Evolutionary conservation across 768 basidiomycete species (phyloP).

Genomic region (Tylopilus felleus): DNA sequence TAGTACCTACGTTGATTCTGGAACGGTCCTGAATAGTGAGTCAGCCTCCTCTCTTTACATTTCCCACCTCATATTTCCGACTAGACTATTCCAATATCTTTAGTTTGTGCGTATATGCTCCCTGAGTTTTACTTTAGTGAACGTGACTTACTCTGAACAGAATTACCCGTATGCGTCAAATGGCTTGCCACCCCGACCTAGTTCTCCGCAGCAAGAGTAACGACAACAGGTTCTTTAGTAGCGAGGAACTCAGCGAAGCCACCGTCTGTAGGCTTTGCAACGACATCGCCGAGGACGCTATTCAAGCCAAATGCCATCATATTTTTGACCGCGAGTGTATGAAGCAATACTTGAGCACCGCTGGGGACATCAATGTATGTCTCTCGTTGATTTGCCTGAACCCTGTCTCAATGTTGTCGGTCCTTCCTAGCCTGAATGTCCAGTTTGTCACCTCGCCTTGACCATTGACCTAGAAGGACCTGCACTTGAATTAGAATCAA

Average conservation of each 20-base stretch:
- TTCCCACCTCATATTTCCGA: conserved; percentile 3
- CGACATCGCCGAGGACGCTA: conserved; percentile 96
- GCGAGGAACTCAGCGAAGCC: conserved; percentile 63
- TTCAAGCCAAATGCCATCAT: conserved; percentile 88
- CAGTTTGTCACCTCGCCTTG: conserved; percentile 88
- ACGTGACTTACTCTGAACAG: conserved; percentile 36
- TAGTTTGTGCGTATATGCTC: conserved; percentile 50
- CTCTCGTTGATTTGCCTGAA: neutral
- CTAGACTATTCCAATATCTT: conserved; percentile 89
- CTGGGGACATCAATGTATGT: conserved; percentile 61
- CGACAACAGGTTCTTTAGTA: conserved; percentile 51
- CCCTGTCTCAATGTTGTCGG: neutral
- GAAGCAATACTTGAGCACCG: conserved; percentile 81
- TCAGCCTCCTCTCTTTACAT: conserved; percentile 11
- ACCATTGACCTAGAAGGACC: conserved; percentile 97
- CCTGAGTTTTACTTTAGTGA: neutral
- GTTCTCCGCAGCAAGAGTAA: conserved; percentile 87
- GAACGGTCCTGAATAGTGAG: conserved; percentile 90
- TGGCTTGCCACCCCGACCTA: conserved; percentile 94
- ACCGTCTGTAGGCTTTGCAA: conserved; percentile 94
- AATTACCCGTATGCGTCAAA: conserved; percentile 93
- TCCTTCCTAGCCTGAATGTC: conserved; percentile 73
- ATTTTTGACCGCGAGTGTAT: conserved; percentile 97
- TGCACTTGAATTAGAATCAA: conserved; percentile 79
- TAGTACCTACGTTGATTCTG: conserved; percentile 83